phyloP scores from a whole-genome alignment of 768 basidiomycete genomes.

The Dioszegia crocea region DNA sequence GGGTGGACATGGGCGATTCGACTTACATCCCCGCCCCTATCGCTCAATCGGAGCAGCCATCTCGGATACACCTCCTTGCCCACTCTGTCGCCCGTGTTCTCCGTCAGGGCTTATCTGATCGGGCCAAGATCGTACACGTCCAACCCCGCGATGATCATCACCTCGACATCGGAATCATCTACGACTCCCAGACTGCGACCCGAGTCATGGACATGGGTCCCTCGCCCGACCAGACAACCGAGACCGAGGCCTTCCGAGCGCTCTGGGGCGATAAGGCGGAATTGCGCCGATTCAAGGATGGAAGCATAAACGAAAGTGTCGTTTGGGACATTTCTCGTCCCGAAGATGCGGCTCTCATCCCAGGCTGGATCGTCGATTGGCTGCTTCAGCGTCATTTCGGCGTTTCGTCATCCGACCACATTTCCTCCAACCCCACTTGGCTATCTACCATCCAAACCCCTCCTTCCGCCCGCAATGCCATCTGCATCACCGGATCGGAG shows the following conservation, averaged over 20 bases:
- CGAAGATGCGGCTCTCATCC: constrained; percentile 76
- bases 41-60: constrained; percentile 27
- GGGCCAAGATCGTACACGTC: constrained; percentile 63
- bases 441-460: constrained; percentile 45
- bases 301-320: constrained; percentile 85
- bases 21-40: constrained; percentile 7
- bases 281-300: constrained; percentile 91
- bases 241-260: constrained; percentile 62
- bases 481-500: constrained; percentile 47
- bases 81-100: constrained; percentile 42
- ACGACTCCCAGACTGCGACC: constrained; percentile 67
- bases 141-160: constrained; percentile 50
- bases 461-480: constrained; percentile 42
- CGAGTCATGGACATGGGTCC: constrained; percentile 92
- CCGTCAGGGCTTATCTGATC: constrained; percentile 67
- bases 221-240: constrained; percentile 54
- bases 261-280: constrained; percentile 93
- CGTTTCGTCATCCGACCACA: constrained; percentile 49
- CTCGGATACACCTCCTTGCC: constrained; percentile 24
- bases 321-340: constrained; percentile 82
- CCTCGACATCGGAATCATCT: constrained; percentile 70
- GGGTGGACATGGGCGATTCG: constrained; percentile 34
- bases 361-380: constrained; percentile 67
- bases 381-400: constrained; percentile 72
- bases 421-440: constrained; percentile 32